Conservation (phyloP, 2,329 filamentous ascomycete species). For the Zasmidium cellare region DNA sequence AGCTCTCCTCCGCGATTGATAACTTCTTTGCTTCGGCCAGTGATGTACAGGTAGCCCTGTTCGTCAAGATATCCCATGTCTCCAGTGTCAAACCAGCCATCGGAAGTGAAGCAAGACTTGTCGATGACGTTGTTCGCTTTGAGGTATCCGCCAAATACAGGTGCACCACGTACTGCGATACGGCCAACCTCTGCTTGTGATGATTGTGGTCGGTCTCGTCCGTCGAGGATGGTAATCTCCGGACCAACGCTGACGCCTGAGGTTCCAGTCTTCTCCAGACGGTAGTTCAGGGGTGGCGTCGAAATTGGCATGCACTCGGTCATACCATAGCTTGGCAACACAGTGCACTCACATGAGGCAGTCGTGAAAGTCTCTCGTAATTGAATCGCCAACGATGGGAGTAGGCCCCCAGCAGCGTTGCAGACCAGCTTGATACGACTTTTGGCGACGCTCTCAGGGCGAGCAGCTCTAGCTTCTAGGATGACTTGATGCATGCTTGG, state of each 20-base stretch:
- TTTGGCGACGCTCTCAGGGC: constrained; percentile 43
- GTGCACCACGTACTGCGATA: constrained; percentile 55
- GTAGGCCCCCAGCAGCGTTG: constrained; percentile 56
- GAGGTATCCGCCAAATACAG: constrained; percentile 55
- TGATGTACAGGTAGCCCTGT: constrained; percentile 56
- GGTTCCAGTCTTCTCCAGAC: constrained; percentile 54
- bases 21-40: constrained; percentile 57
- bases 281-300: constrained; percentile 55
- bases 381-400: constrained; percentile 52
- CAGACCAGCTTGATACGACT: constrained; percentile 55
- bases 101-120: constrained; percentile 47
- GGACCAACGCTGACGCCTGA: constrained; percentile 55
- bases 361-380: constrained; percentile 51
- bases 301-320: constrained; percentile 62
- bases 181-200: constrained; percentile 40
- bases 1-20: constrained; percentile 60
- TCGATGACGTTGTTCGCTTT: constrained; percentile 45
- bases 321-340: constrained; percentile 61
- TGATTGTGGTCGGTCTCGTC: constrained; percentile 34
- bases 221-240: constrained; percentile 53
- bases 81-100: constrained; percentile 58
- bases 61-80: constrained; percentile 55
- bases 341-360: constrained; percentile 37
- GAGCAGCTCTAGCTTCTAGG: constrained; percentile 46
- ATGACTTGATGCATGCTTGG: constrained; percentile 60